Base-by-base conservation (phyloP, 345 rosid genomes). In the Pistacia integerrima region DNA sequence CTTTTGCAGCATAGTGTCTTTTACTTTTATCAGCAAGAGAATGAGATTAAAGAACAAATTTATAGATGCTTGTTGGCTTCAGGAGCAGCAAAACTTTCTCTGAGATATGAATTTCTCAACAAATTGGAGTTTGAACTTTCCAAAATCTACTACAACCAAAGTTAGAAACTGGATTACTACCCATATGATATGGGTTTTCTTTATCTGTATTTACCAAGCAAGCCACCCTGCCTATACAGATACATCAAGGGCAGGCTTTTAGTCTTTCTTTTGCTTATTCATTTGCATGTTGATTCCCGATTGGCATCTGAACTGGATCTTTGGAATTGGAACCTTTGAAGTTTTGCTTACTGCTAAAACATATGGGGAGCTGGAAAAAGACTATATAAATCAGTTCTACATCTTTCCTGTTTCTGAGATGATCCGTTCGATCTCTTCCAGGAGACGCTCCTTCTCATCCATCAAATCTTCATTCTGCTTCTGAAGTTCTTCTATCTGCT, bases 401-500 rank as follows among this genome's bases (percentile, higher is more conserved):
- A 82, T 75, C 51, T 75, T 84, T 44, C 85, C 82, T 28, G 85
- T 25, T 41, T 89, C 86, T 4, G 84, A 67, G 5, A 89, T 67
- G 54, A 89, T 84, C 76, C 93, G 85, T 77, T 88, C 91, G 48
- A 89, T 91, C 72, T 86, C 95, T 81, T 89, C 91, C 1, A 89
- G 78, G 44, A 91, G 93, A 3, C 95, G 89, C 62, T 87, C 91
- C 70, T 88, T 91, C 67, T 91, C 95, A 22, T 88, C 88, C 0
- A 64, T 33, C 80, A 89, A 70, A 30, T 88, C 93, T 38, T 88
- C 87, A 22, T 91, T 91, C 78, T 82, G 87, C 83, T 86, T 85
- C 81, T 91, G 95, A 56, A 91, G 84, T 66, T 91, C 95, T 79
- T 91, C 88, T 72, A 91, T 89, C 82, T 88, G 93, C 82, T 89